phyloP scores from a whole-genome alignment of 176 grass and related monocot genomes.

The Carex littledalei region DNA sequence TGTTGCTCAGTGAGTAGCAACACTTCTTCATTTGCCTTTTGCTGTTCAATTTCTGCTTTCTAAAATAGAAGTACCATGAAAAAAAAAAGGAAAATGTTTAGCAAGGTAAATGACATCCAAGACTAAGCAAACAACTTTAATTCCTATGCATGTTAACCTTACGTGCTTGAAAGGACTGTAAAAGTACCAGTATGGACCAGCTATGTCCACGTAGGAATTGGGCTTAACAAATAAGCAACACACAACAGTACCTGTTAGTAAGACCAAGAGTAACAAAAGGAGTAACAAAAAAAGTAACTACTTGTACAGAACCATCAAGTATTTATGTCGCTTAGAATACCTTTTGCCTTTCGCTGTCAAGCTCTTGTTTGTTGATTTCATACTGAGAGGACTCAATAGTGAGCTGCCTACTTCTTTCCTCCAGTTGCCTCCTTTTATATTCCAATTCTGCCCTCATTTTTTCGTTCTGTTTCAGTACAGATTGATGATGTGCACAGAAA shows the following conservation, averaged over 20 bases:
- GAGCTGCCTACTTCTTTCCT: slow-evolving; percentile 44
- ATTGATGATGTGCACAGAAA: slow-evolving; percentile 50
- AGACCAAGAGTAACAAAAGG: neutral
- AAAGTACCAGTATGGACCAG: neutral
- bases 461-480: slow-evolving; percentile 62
- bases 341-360: slow-evolving; percentile 29
- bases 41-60: slow-evolving; percentile 63
- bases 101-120: neutral
- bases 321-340: neutral
- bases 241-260: neutral
- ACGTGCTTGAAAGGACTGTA: neutral
- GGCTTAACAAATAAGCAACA: neutral
- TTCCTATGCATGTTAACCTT: neutral
- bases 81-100: neutral
- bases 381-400: slow-evolving; percentile 61
- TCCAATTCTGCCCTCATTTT: slow-evolving; percentile 74
- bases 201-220: neutral
- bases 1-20: slow-evolving; percentile 69
- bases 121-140: neutral
- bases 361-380: slow-evolving; percentile 57
- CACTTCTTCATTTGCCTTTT: slow-evolving; percentile 72
- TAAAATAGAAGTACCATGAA: slow-evolving; percentile 30
- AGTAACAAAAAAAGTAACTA: neutral
- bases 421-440: slow-evolving; percentile 57
- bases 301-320: neutral